Evolutionary conservation across 73 alveolate species (phyloP).

Genomic region (Breviolum minutum): DNA sequence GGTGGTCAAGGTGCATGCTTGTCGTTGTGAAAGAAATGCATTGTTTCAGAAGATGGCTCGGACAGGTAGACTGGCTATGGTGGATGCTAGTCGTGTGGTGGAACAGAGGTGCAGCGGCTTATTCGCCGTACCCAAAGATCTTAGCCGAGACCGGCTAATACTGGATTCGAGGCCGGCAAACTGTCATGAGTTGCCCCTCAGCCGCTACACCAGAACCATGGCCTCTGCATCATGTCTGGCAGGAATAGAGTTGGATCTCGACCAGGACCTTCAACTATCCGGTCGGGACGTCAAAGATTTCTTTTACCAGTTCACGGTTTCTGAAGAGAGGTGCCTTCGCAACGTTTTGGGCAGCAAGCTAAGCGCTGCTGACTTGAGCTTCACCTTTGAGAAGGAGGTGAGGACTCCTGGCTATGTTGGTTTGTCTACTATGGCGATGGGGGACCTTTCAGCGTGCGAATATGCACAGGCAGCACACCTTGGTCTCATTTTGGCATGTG

Average conservation of each 20-base stretch:
- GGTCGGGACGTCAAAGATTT: neutral
- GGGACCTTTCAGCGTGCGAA: neutral
- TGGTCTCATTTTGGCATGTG: neutral
- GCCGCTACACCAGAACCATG: neutral
- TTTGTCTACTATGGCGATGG: slow-evolving; percentile 5
- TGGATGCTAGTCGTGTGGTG: no score
- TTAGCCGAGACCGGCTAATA: neutral
- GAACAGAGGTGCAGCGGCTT: neutral
- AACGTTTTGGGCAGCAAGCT: neutral
- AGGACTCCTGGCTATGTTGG: neutral
- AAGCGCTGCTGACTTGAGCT: neutral
- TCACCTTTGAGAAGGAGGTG: neutral
- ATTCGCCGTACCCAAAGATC: neutral
- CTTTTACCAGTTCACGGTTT: neutral
- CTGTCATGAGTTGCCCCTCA: neutral
- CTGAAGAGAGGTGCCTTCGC: neutral
- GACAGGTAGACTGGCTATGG: neutral
- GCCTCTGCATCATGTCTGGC: neutral
- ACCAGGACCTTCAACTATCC: neutral
- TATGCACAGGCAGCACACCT: neutral
- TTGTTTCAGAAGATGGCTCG: neutral
- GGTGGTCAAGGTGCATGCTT: neutral
- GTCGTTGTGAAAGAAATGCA: neutral
- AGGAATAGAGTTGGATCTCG: neutral
- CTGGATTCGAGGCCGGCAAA: neutral